Percentiles rank a stretch among this genome's conserved stretches.
phyloP scores from a whole-genome alignment of 148 eudicot species.

The Rhododendron williamsianum region DNA sequence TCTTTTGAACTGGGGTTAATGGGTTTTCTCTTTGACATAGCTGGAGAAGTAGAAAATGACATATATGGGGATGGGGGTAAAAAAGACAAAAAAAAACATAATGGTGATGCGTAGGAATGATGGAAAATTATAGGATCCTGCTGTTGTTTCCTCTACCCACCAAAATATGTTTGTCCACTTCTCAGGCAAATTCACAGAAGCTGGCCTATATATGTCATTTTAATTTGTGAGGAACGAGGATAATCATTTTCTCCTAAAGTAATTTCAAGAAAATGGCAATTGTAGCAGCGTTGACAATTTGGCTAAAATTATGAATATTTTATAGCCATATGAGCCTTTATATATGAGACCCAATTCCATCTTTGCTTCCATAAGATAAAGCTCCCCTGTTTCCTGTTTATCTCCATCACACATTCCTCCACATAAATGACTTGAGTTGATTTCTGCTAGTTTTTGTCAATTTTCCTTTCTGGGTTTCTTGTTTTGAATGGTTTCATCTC shows the following conservation, averaged over 20 bases:
- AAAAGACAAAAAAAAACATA: not conserved
- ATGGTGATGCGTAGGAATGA: not conserved
- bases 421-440: too few relatives aligned
- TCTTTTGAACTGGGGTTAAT: too few relatives aligned
- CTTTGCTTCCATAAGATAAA: not conserved
- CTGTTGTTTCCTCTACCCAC: not conserved
- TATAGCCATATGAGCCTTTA: not conserved
- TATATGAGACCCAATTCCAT: not conserved
- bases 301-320: not conserved
- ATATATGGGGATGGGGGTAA: too few relatives aligned
- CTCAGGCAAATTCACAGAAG: not conserved
- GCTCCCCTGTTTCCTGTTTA: not conserved
- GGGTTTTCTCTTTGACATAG: too few relatives aligned
- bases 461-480: not conserved
- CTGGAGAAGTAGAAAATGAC: too few relatives aligned
- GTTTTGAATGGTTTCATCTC: not conserved
- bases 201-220: conserved; percentile 5
- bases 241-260: not conserved
- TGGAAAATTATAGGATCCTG: not conserved
- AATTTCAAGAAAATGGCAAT: not conserved
- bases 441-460: not conserved
- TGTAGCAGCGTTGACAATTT: conserved; percentile 12
- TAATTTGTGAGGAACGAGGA: not conserved
- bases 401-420: not conserved
- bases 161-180: conserved; percentile 7